phyloP scores from a whole-genome alignment of 2,329 filamentous ascomycete genomes.

The Cryphonectria carpinicola region DNA sequence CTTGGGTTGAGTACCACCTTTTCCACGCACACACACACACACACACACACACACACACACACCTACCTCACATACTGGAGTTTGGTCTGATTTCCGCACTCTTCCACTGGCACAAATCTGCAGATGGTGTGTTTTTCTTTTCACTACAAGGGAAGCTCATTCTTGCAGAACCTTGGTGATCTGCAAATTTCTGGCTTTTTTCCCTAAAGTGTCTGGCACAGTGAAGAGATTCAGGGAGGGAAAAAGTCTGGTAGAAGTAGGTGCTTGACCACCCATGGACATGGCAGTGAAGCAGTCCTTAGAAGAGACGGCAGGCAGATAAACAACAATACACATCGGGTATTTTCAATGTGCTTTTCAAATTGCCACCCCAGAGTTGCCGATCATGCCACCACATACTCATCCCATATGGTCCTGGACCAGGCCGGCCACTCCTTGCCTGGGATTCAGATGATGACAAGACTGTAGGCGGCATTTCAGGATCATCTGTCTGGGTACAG shows the following conservation, averaged over 20 bases:
- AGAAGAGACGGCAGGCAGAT: constrained; percentile 17
- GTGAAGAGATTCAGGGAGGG: constrained; percentile 1
- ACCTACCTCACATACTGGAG: constrained; percentile 1
- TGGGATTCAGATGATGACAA: not conserved
- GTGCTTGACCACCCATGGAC: constrained; percentile 15
- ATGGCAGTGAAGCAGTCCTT: constrained; percentile 8
- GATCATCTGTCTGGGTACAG: not conserved
- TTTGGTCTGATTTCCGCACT: constrained; percentile 6
- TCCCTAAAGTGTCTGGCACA: not conserved
- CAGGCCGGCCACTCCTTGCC: not conserved
- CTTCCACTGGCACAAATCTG: not conserved
- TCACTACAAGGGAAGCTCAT: not conserved
- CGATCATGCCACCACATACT: not conserved
- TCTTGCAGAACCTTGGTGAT: not conserved
- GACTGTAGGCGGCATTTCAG: not conserved
- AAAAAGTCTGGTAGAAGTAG: constrained; percentile 16
- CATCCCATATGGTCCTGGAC: not conserved
- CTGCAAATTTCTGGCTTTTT: constrained; percentile 1
- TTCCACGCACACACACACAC: not conserved
- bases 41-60: not conserved
- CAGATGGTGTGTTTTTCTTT: not conserved
- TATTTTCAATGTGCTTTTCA: not conserved
- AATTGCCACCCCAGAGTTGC: not conserved
- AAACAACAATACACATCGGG: not conserved
- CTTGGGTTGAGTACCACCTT: not conserved